These are phyloP conservation scores for Tulasnella sp. DNA, from an alignment of 768 basidiomycete species.

Conservation along the genomic window DNA sequence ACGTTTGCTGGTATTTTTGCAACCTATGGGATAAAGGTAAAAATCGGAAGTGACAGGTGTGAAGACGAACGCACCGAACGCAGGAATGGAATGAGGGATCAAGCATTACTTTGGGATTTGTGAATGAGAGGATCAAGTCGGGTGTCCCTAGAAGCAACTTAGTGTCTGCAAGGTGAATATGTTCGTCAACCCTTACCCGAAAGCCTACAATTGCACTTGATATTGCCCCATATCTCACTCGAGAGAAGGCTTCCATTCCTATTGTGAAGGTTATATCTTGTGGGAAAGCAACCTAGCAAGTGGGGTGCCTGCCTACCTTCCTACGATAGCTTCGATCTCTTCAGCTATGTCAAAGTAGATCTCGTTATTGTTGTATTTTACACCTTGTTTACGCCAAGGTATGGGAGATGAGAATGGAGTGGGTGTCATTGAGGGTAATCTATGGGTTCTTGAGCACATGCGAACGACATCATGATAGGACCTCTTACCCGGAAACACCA, in stretches of 20 bases:
- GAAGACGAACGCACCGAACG: slow-evolving; percentile 48
- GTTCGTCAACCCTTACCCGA: too few relatives aligned
- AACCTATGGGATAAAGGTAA: slow-evolving; percentile 35
- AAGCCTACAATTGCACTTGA: slow-evolving; percentile 36
- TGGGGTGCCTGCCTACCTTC: slow-evolving; percentile 39
- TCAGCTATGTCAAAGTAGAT: slow-evolving; percentile 87
- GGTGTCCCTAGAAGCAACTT: slow-evolving; percentile 52
- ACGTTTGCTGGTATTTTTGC: slow-evolving; percentile 60
- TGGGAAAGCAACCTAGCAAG: background rate
- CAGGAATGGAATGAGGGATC: slow-evolving; percentile 89
- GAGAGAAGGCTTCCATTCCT: slow-evolving; percentile 19
- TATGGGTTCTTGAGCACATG: background rate
- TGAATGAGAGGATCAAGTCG: slow-evolving; percentile 68
- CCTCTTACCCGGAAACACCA: slow-evolving; percentile 34
- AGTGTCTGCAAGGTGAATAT: background rate
- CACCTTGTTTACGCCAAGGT: slow-evolving; percentile 80
- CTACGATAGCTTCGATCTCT: slow-evolving; percentile 62
- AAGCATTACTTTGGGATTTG: slow-evolving; percentile 54
- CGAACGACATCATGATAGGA: background rate
- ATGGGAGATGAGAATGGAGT: slow-evolving; percentile 74
- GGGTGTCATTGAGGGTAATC: slow-evolving; percentile 24
- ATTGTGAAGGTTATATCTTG: background rate
- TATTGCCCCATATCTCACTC: slow-evolving; percentile 19
- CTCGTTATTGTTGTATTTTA: slow-evolving; percentile 78
- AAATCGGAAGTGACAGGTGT: background rate